Evolutionary conservation across 192 early-diverging fungal species (phyloP).

Genomic region (Linderina pennispora): DNA sequence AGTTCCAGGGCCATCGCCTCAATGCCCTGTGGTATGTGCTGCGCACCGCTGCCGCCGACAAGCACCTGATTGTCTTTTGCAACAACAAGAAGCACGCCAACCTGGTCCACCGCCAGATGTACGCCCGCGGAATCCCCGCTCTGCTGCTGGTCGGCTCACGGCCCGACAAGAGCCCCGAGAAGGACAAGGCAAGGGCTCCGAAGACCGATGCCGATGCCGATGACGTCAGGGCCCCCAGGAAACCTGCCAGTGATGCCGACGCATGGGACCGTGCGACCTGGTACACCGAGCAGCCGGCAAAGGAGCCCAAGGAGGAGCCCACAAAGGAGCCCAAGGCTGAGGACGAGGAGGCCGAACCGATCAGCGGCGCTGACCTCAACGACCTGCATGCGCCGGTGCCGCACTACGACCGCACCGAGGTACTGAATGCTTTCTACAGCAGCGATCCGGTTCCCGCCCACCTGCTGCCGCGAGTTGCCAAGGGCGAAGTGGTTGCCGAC

Average conservation of each 20-base stretch:
- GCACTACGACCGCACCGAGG: constrained; percentile 20
- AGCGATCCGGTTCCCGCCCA: constrained; percentile 24
- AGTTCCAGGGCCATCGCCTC: constrained; percentile 64
- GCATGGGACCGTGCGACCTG: constrained; percentile 24
- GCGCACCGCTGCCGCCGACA: constrained; percentile 57
- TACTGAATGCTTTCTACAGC: constrained; percentile 19
- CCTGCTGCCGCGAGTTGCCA: constrained; percentile 9
- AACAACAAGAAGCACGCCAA: constrained; percentile 64
- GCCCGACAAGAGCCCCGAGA: constrained; percentile 1
- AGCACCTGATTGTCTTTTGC: constrained; percentile 81
- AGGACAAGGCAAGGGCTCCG: neutral
- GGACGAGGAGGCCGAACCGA: constrained; percentile 1
- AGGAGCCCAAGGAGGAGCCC: neutral
- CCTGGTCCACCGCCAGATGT: constrained; percentile 50
- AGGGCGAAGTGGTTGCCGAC: constrained; percentile 1
- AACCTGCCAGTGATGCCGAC: constrained; percentile 8
- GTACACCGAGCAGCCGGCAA: neutral
- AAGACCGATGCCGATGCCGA: neutral
- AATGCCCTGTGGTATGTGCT: constrained; percentile 64
- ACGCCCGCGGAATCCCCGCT: constrained; percentile 47
- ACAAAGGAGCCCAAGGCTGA: neutral
- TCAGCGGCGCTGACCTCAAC: constrained; percentile 12
- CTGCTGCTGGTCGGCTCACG: constrained; percentile 44
- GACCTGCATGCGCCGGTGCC: constrained; percentile 30
- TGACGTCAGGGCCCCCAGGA: neutral